Conservation (phyloP, 345 rosid species). For the Carallia pectinifolia region DNA sequence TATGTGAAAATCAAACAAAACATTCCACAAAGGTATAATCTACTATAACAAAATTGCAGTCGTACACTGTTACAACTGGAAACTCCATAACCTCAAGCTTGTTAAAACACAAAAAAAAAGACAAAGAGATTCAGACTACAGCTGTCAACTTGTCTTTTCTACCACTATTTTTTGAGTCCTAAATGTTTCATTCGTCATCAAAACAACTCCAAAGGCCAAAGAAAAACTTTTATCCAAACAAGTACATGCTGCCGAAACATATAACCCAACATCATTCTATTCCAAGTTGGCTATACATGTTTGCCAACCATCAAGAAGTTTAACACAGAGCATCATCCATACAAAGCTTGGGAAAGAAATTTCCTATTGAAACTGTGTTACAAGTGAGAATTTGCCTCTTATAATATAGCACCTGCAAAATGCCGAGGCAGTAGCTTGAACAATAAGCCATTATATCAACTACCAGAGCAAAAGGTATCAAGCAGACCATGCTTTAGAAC, state of each 20-base stretch:
- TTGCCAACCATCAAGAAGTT: neutral
- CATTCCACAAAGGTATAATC: slow-evolving; percentile 8
- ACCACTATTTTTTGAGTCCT: neutral
- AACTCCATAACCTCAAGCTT: neutral
- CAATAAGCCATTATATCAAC: slow-evolving; percentile 18
- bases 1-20: neutral
- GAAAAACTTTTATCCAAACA: slow-evolving; percentile 7
- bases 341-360: neutral
- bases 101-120: neutral
- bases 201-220: neutral
- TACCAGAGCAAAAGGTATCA: slow-evolving; percentile 20
- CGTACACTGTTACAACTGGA: neutral
- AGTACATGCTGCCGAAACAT: neutral
- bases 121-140: neutral
- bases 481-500: slow-evolving; percentile 35
- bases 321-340: neutral
- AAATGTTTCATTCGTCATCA: neutral
- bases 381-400: neutral
- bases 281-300: neutral
- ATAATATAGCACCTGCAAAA: slow-evolving; percentile 1
- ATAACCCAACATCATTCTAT: neutral
- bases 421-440: slow-evolving; percentile 6
- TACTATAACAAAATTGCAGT: neutral
- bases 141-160: neutral
- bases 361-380: neutral